Conservation (phyloP, 371 early-diverging fungal genomes). For the Mortierella polycephala region DNA sequence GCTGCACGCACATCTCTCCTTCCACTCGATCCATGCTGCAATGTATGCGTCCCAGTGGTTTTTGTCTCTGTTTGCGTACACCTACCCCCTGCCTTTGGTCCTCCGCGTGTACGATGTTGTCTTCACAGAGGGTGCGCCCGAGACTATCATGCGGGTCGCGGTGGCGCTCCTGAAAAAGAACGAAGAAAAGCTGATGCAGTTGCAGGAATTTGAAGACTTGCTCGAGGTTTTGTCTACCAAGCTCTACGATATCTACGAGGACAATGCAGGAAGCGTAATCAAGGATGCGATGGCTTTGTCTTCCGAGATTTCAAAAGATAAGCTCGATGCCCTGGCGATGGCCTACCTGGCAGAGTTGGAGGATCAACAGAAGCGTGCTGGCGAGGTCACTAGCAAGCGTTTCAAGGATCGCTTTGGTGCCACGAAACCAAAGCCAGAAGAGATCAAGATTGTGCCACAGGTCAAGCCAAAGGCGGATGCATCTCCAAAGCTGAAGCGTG, state of each 20-base stretch:
- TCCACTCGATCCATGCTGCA: constrained; percentile 80
- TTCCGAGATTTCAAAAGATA: constrained; percentile 69
- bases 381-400: constrained; percentile 60
- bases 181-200: constrained; percentile 67
- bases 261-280: constrained; percentile 74
- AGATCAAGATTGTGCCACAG: constrained; percentile 10
- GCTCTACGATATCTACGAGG: constrained; percentile 65
- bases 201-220: constrained; percentile 86
- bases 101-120: constrained; percentile 92
- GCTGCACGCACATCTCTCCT: constrained; percentile 75
- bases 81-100: constrained; percentile 89
- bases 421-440: constrained; percentile 14
- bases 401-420: constrained; percentile 46
- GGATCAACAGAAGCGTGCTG: constrained; percentile 68
- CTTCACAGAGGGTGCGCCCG: constrained; percentile 87
- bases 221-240: constrained; percentile 83
- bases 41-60: constrained; percentile 97
- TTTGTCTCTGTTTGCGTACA: constrained; percentile 94
- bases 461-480: constrained; percentile 6
- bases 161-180: constrained; percentile 89
- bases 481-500: constrained; percentile 24
- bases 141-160: constrained; percentile 89
- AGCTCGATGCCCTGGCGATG: constrained; percentile 77
- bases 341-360: constrained; percentile 70
- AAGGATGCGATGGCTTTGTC: constrained; percentile 80